Evolutionary conservation across 1,284 basidiomycete species (phyloP).

Genomic region (Psilocybe mexicana): DNA sequence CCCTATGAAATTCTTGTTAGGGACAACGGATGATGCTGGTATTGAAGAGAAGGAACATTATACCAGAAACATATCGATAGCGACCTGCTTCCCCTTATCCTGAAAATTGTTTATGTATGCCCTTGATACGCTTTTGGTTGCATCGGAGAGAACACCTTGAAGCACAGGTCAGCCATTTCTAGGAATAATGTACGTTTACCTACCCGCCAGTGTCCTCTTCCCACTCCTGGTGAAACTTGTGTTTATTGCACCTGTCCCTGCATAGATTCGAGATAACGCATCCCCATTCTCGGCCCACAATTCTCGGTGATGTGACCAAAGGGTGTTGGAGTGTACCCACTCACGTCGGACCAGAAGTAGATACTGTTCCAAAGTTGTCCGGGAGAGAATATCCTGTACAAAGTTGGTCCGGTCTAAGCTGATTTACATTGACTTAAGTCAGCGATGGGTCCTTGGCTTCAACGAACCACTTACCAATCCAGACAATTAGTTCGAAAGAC

Average conservation of each 20-base stretch:
- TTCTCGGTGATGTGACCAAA: constrained; percentile 90
- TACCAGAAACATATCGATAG: constrained; percentile 95
- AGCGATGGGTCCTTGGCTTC: constrained; percentile 9
- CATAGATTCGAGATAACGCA: constrained; percentile 88
- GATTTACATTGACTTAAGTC: constrained; percentile 5
- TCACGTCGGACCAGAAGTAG: constrained; percentile 68
- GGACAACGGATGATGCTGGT: too few relatives aligned
- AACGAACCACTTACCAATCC: constrained; percentile 69
- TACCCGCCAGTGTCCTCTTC: constrained; percentile 87
- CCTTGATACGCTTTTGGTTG: constrained; percentile 92
- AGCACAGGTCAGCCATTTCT: neutral
- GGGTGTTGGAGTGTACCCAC: constrained; percentile 66
- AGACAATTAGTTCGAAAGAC: constrained; percentile 95
- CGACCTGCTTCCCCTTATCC: constrained; percentile 91
- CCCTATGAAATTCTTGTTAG: constrained; percentile 53
- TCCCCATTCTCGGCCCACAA: constrained; percentile 98
- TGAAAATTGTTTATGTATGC: constrained; percentile 99
- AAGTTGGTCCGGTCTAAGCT: constrained; percentile 99
- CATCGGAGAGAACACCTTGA: constrained; percentile 88
- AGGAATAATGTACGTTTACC: constrained; percentile 13
- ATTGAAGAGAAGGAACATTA: constrained; percentile 24
- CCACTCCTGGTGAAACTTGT: constrained; percentile 94
- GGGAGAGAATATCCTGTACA: constrained; percentile 89
- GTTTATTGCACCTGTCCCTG: constrained; percentile 95
- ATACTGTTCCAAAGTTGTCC: constrained; percentile 75